Base-by-base conservation (phyloP, 1,284 basidiomycete species). In the Melampsora larici-populina region DNA sequence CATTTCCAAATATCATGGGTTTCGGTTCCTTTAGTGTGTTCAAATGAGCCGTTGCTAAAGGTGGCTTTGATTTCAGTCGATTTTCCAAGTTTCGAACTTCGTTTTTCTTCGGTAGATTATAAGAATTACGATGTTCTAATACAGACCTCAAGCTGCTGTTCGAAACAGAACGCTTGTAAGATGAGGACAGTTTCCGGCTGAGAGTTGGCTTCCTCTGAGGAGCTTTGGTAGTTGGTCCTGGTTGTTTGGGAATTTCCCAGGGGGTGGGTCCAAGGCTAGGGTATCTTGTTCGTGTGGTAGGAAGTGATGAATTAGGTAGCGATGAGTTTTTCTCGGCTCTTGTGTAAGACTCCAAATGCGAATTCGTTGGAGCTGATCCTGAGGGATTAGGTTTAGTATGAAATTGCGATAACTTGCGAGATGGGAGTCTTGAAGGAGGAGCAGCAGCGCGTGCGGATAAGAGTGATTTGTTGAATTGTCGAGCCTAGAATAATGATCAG, bases 401-500 rank as follows among this genome's bases (percentile, higher is more conserved):
- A 24, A 46, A 55, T n/a, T n/a, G 48, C 11, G 55, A 55, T 67
- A 21, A 33, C 17, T 68, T 58, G 33, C 55, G 67, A 31, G 55
- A 51, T 13, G 74, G 66, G 5, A 69, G 43, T 63, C 40, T 24
- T 29, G 49, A 67, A 31, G 72, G 63, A 36, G 62, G 62, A 63
- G 62, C 33, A 21, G 24, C 26, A 24, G 66, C 36, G 21, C 18
- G 33, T 26, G 74, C 17, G 43, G 66, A 67, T 67, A 76, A 46
- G 4, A 76, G 55, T 29, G 74, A 76, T 49, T 76, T 76, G 43
- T 76, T 76, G 58, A 76, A 76, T 43, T 76, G 74, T 24, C 74
- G 51, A 48, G 74, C 74, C 74, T 76, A 48, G 11, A 24, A 21
- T 13, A 26, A 17, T 5, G 3, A 58, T 62, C 26, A 62, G 58